Evolutionary conservation across 306 rosid species (phyloP), one percentile per base, ranked within the genome.

Genomic region (Chamaecrista fasciculata): DNA sequence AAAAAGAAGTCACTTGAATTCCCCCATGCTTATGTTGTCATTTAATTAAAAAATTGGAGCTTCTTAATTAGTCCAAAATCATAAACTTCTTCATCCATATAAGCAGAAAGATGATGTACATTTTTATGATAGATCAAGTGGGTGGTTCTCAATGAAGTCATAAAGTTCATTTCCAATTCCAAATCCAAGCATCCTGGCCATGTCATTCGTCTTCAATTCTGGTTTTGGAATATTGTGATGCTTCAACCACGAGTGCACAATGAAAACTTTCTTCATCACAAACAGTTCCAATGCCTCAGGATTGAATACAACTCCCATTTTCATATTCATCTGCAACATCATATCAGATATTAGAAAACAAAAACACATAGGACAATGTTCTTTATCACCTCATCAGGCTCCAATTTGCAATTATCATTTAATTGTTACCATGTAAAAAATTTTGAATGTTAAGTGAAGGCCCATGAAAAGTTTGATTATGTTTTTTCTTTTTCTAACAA

Each of bases 151-250:
- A 25, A 88, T 73, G 53, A 88, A 66, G 82, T 93, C 90, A 55
- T 78, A 90, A 10, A 93, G 86, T 26, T 88, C 98, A 74, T 86
- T 83, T 15, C 95, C 98, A 76, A 93, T 90, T 19, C 86, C 90
- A 48, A 93, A 93, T n/a, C 98, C 98, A 72, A 90, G 97, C 98
- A 93, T 90, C 74, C 87, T 85, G 71, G 98, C 98, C 98, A 93
- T 93, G 78, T 90, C 87, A 79, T 80, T 77, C 21, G 89, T 57
- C 87, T 85, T 93, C 76, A 83, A 31, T 78, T 85, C 79, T 59
- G 98, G 89, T 76, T 85, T 88, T 25, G 98, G 91, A 77, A 87
- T 82, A 73, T 80, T 63, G 74, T 88, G 94, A 77, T 82, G 82
- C 90, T 85, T 90, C 86, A 93, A 77, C 98, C 98, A 93, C 34